Conservation (phyloP, 2,329 filamentous ascomycete species). For the Tolypocladium ovalisporum region DNA sequence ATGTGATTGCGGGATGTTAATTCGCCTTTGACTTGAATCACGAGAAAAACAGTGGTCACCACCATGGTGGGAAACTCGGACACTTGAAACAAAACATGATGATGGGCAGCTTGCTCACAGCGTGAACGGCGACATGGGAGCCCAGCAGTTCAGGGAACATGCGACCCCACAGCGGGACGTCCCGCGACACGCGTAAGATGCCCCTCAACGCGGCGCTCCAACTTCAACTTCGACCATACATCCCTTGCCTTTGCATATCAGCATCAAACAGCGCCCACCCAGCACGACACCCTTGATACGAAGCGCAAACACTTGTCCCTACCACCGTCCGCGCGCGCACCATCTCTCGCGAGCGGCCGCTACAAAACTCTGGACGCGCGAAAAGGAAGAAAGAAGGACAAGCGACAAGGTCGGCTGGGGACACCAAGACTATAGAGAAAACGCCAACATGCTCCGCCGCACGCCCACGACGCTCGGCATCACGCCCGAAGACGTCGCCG, state of each 20-base stretch:
- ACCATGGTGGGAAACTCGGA: no score
- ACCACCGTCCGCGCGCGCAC: not conserved
- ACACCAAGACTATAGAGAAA: not conserved
- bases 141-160: no score
- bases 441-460: constrained; percentile 48
- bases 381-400: not conserved
- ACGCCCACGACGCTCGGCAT: constrained; percentile 57
- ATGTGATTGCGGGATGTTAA: no score
- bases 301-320: not conserved
- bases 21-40: no score
- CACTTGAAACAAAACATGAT: no score
- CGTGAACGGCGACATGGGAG: no score
- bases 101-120: no score
- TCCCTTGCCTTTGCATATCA: not conserved
- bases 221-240: not conserved
- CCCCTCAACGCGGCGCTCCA: not conserved
- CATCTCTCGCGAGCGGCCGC: not conserved
- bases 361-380: not conserved
- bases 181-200: not conserved
- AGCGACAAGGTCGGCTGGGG: no score
- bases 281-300: no score
- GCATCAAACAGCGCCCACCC: no score
- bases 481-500: constrained; percentile 58
- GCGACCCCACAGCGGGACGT: not conserved
- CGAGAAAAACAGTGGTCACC: no score